Evolutionary conservation across 164 flowering plant species (phyloP).

Genomic region (Taxillus chinensis): DNA sequence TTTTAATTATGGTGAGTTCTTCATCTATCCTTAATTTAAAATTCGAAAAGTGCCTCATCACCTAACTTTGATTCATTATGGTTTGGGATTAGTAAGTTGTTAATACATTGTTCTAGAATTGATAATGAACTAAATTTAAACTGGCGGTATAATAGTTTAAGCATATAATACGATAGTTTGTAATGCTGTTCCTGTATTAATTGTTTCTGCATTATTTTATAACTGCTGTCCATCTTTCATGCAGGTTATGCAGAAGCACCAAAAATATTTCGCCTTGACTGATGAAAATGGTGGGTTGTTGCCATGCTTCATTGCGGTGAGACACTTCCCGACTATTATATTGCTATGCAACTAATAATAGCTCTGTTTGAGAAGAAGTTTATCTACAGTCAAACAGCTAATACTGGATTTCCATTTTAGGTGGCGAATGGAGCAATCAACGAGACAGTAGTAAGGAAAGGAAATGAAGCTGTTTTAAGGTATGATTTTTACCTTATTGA

Average conservation of each 20-base stretch:
- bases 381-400: not conserved
- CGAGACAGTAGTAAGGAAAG: slow-evolving; percentile 64
- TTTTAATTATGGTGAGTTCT: slow-evolving; percentile 62
- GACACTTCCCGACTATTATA: slow-evolving; percentile 11
- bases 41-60: too few relatives aligned
- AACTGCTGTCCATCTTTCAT: slow-evolving; percentile 6
- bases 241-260: slow-evolving; percentile 99
- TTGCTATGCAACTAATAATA: too few relatives aligned
- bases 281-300: slow-evolving; percentile 52
- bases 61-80: too few relatives aligned
- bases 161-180: too few relatives aligned
- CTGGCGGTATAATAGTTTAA: too few relatives aligned
- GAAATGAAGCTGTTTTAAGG: slow-evolving; percentile 99
- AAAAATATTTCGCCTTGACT: slow-evolving; percentile 69
- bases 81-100: too few relatives aligned
- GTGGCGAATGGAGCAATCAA: slow-evolving; percentile 88
- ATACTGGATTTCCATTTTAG: slow-evolving; percentile 22
- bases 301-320: slow-evolving; percentile 91
- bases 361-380: too few relatives aligned
- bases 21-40: too few relatives aligned
- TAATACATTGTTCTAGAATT: too few relatives aligned
- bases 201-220: not conserved
- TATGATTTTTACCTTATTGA: slow-evolving; percentile 8
- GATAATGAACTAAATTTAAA: too few relatives aligned
- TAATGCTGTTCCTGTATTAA: too few relatives aligned